Percentiles rank a stretch among this genome's conserved stretches.
Conservation (phyloP, 768 basidiomycete genomes). For the Naganishia randhawae region DNA sequence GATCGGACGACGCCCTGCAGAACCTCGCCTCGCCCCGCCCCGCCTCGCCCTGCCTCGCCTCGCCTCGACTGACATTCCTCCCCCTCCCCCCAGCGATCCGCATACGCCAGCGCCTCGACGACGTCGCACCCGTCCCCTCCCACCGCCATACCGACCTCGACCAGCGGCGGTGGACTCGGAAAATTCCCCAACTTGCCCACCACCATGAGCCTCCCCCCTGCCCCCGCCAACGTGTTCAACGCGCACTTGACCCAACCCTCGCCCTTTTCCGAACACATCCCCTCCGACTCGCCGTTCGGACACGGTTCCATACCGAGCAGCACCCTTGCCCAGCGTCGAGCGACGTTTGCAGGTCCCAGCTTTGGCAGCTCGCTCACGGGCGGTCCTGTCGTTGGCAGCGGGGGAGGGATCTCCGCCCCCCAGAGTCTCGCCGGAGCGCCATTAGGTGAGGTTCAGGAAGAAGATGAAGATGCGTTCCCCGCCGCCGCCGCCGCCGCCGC, state of each 20-base stretch:
- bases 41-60: too few species aligned
- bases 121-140: not conserved
- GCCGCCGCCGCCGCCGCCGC: not conserved
- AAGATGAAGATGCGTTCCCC: conserved; percentile 16
- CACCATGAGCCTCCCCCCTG: conserved; percentile 9
- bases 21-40: too few species aligned
- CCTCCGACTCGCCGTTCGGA: conserved; percentile 44
- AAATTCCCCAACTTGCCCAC: conserved; percentile 25
- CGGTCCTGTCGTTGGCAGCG: not conserved
- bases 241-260: conserved; percentile 32
- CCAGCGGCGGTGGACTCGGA: not conserved
- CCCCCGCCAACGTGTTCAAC: conserved; percentile 18
- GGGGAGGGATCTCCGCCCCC: not conserved
- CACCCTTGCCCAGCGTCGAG: conserved; percentile 20
- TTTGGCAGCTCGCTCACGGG: not conserved
- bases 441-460: not conserved
- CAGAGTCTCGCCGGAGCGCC: not conserved
- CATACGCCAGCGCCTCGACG: not conserved
- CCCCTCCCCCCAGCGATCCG: conserved; percentile 5
- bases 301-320: conserved; percentile 18
- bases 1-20: too few species aligned
- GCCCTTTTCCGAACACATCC: conserved; percentile 45
- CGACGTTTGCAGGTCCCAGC: conserved; percentile 17
- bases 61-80: not conserved
- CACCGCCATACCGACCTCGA: not conserved